Percentiles rank a stretch among this genome's conserved stretches.
Evolutionary conservation across 192 early-diverging fungal species (phyloP).

Genomic region (Powellomyces hirtus): DNA sequence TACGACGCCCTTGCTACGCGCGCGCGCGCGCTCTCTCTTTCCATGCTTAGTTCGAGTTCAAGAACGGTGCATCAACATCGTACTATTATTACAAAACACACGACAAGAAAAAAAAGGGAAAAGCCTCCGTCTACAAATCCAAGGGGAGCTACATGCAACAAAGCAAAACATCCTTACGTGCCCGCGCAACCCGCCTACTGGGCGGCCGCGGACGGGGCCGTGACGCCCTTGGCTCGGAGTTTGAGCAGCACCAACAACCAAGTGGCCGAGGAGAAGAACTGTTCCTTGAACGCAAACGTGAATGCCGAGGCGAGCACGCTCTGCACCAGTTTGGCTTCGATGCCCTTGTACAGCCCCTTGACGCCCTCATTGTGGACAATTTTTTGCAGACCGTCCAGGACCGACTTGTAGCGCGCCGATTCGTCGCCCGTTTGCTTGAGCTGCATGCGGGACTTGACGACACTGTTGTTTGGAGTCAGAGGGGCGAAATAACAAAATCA

Average conservation of each 20-base stretch:
- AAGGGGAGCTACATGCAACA: no score
- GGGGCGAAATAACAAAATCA: background rate
- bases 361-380: constrained; percentile 89
- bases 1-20: no score
- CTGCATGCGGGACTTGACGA: constrained; percentile 98
- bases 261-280: constrained; percentile 40
- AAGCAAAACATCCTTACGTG: no score
- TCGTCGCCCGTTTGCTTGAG: constrained; percentile 77
- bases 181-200: no score
- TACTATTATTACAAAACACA: no score
- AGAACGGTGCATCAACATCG: no score
- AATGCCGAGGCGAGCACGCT: constrained; percentile 93
- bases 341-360: constrained; percentile 67
- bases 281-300: constrained; percentile 85
- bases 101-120: no score
- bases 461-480: constrained; percentile 38
- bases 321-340: constrained; percentile 95
- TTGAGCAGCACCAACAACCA: constrained; percentile 42
- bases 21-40: no score
- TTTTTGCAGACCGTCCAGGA: constrained; percentile 87
- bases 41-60: no score
- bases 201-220: no score
- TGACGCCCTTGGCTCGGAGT: constrained; percentile 35
- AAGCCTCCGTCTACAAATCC: no score
- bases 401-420: constrained; percentile 71